A percentile compares a stretch with the other conserved stretches of the same genome.
Evolutionary conservation across 1,284 basidiomycete genomes (phyloP).

Genomic region (Austropuccinia psidii): DNA sequence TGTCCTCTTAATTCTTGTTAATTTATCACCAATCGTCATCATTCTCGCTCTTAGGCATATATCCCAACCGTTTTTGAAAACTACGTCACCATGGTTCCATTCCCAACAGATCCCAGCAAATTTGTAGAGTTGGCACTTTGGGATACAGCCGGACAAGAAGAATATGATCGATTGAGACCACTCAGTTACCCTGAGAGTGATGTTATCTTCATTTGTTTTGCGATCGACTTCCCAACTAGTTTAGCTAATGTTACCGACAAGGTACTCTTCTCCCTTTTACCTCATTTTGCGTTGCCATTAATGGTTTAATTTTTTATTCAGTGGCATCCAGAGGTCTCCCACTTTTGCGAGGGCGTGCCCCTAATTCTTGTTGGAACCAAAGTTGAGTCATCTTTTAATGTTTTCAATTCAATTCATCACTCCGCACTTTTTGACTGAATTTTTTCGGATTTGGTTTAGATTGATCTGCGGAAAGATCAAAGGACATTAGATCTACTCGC

Average conservation of each 20-base stretch:
- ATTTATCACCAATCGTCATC: neutral
- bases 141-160: conserved; percentile 98
- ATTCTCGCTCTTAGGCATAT: conserved; percentile 62
- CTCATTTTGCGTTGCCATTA: neutral
- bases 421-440: too few species aligned
- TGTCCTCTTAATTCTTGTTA: neutral
- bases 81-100: conserved; percentile 73
- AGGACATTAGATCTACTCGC: conserved; percentile 83
- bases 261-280: conserved; percentile 26
- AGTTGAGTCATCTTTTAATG: conserved; percentile 51
- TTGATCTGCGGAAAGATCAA: conserved; percentile 74
- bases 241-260: conserved; percentile 82
- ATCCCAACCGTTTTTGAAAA: conserved; percentile 98
- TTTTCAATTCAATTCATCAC: too few species aligned
- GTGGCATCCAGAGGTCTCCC: conserved; percentile 97
- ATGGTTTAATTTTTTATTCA: conserved; percentile 46
- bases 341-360: conserved; percentile 91
- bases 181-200: conserved; percentile 93
- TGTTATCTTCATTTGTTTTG: conserved; percentile 94
- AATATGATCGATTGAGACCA: conserved; percentile 89
- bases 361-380: conserved; percentile 90
- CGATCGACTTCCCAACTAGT: conserved; percentile 91
- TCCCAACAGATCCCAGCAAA: conserved; percentile 61
- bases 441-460: neutral
- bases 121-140: conserved; percentile 87